Percentiles rank a stretch among this genome's conserved stretches.
Conservation (phyloP, 2,329 filamentous ascomycete species). For the Macrophomina tecta region DNA sequence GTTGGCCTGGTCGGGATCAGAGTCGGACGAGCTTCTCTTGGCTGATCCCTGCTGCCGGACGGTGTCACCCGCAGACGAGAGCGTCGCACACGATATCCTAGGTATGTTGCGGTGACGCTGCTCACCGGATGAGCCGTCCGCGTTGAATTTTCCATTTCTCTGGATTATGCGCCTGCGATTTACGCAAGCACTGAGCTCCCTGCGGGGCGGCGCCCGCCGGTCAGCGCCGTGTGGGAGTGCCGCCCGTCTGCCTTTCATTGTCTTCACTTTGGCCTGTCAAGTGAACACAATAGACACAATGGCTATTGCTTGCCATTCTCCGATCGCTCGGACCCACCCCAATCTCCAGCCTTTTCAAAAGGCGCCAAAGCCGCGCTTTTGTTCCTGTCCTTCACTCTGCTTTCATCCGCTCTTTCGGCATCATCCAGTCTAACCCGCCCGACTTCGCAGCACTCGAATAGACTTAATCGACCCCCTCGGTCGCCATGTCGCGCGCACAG, state of each 20-base stretch:
- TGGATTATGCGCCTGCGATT: constrained; percentile 26
- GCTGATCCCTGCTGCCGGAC: constrained; percentile 21
- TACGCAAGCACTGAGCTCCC: constrained; percentile 21
- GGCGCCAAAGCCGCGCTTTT: not conserved
- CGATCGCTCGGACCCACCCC: constrained; percentile 20
- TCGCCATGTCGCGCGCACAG: constrained; percentile 45
- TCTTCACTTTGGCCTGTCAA: constrained; percentile 19
- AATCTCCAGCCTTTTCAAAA: constrained; percentile 22
- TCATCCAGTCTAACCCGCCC: constrained; percentile 8
- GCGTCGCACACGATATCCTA: constrained; percentile 28
- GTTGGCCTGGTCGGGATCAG: constrained; percentile 17
- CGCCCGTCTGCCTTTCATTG: constrained; percentile 21
- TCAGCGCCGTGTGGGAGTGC: constrained; percentile 1
- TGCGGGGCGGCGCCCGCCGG: constrained; percentile 13
- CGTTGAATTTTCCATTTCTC: constrained; percentile 25
- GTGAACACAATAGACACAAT: constrained; percentile 29
- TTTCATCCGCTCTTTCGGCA: constrained; percentile 4
- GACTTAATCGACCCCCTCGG: constrained; percentile 4
- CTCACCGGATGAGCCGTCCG: constrained; percentile 26
- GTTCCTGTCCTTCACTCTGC: constrained; percentile 2
- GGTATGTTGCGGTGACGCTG: constrained; percentile 27
- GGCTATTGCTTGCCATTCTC: constrained; percentile 22
- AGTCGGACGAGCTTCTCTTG: constrained; percentile 18
- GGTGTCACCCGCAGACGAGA: constrained; percentile 28
- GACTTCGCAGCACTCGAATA: constrained; percentile 16